A percentile compares a stretch with the other conserved stretches of the same genome.
These are phyloP conservation scores for Mikania micrantha DNA, from an alignment of 129 eudicot genomes.

Conservation along the genomic window DNA sequence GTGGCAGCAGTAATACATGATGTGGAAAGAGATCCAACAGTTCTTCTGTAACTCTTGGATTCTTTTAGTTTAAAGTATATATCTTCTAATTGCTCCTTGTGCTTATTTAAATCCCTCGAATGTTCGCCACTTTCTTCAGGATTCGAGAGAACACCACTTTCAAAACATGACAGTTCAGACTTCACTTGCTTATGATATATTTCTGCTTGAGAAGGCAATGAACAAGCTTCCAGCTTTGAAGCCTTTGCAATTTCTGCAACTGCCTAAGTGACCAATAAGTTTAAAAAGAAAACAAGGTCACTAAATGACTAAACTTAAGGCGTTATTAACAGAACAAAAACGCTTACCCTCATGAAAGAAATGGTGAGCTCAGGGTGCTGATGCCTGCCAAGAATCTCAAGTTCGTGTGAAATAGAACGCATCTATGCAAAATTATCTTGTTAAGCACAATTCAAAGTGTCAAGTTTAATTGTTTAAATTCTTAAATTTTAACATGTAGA, in stretches of 20 bases:
- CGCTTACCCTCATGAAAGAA: constrained; percentile 68
- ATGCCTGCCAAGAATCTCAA: constrained; percentile 95
- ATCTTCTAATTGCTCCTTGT: constrained; percentile 51
- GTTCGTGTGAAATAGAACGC: constrained; percentile 85
- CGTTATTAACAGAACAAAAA: neutral
- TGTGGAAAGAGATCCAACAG: constrained; percentile 73
- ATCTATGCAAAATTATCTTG: constrained; percentile 45
- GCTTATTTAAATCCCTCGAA: constrained; percentile 17
- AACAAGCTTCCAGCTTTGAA: constrained; percentile 65
- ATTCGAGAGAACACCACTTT: constrained; percentile 11
- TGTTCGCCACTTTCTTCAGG: constrained; percentile 34
- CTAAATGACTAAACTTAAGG: neutral
- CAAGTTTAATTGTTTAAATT: neutral
- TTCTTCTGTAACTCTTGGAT: constrained; percentile 58
- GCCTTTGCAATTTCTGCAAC: constrained; percentile 89
- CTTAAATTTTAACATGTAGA: neutral
- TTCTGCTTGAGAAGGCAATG: constrained; percentile 59
- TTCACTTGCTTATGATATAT: constrained; percentile 31
- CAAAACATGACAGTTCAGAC: constrained; percentile 23
- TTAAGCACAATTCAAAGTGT: constrained; percentile 10
- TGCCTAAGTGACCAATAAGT: constrained; percentile 41
- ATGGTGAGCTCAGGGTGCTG: constrained; percentile 78
- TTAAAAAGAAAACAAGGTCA: neutral
- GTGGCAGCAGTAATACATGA: constrained; percentile 74
- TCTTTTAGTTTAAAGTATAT: constrained; percentile 55